Evolutionary conservation across 164 flowering plant species (phyloP), one percentile per base, ranked within the genome.

Genomic region (Aristolochia contorta): DNA sequence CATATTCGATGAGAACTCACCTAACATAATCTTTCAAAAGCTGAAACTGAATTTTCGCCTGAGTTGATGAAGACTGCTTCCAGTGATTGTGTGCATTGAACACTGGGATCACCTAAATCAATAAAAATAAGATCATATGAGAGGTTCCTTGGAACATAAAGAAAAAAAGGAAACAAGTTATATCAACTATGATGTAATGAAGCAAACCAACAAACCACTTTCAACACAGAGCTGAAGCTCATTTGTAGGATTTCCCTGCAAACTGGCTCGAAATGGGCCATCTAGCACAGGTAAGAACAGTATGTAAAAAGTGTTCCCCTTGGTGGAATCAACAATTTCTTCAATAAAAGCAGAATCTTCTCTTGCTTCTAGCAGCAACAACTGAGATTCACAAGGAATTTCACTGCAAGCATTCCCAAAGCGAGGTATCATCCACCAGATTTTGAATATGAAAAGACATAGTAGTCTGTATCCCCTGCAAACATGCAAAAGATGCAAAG

Each of bases 361-460:
- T 61, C 60, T 75, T 19, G 61, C 78, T 77, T 89, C 89, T 67
- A 86, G 59, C 16, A 89, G 80, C 30, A 89, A 75, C 79, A 89
- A 61, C 71, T 89, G 97, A 56, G 94, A 86, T 65, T 89, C 96
- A 54, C 78, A 19, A 13, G 89, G 93, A 66, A 89, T 68, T 54
- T 86, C 86, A 23, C 80, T 67, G 0, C 77, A 82, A 0, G 74
- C 69, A 54, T 70, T 69, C 57, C 89, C 93, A 15, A 75, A 66
- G 2, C 80, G 60, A 2, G 89, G 96, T 69, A 81, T 79, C 96
- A 86, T 86, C 96, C 93, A 86, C 91, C 96, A 84, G 16, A 86
- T 76, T 62, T 86, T 89, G 67, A 69, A 72, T 64, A 82, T 77
- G 57, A 77, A 86, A 6, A 83, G 78, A 57, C 78, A 72, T 69